Base-by-base conservation (phyloP, 768 basidiomycete species). In the Termitomyces sp. region DNA sequence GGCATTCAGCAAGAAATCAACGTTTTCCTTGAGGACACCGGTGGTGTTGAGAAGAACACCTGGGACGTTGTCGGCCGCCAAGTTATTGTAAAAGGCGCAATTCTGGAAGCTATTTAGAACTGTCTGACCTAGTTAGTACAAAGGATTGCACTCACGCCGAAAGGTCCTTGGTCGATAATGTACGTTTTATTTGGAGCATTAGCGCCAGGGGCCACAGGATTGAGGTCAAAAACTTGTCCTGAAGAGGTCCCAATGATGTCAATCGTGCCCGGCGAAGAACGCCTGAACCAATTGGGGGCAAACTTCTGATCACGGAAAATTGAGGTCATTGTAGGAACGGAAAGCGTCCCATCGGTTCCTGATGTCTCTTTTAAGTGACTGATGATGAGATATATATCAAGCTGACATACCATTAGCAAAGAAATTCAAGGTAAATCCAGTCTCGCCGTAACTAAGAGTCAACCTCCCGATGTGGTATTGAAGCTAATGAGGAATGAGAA, bases 291-390 rank as follows among this genome's bases (percentile, higher is more conserved):
- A 29, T 58, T 53, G 16, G 42, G 43, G 6, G 61, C 55, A 51
- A 59, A 62, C 31, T 41, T 59, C 32, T 62, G 61, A 31, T 62
- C 58, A 37, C 58, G 61, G 47, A 62, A 62, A 12, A 62, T 56
- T 1, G 61, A 62, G 11, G 61, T 62, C 57, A 62, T 49, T 10
- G 58, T 56, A 14, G 57, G 51, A 21, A 53, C 52, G 21, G 53
- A 53, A 1, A 62, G 47, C 10, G 43, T 56, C 19, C 54, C 57
- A 47, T 62, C 57, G 21, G 61, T 62, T 35, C 61, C 61, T 62
- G 27, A 10, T 40, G 6, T 3, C 1, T 40, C 38, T 34, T 12
- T 17, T 43, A 12, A 48, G 17, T 46, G 34, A 38, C n/a, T 46
- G 4, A 5, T 4, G 21, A 42, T 9, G 8, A 32, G 14, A 21